Evolutionary conservation across 768 basidiomycete species (phyloP).

Genomic region (Lepiota venenata): DNA sequence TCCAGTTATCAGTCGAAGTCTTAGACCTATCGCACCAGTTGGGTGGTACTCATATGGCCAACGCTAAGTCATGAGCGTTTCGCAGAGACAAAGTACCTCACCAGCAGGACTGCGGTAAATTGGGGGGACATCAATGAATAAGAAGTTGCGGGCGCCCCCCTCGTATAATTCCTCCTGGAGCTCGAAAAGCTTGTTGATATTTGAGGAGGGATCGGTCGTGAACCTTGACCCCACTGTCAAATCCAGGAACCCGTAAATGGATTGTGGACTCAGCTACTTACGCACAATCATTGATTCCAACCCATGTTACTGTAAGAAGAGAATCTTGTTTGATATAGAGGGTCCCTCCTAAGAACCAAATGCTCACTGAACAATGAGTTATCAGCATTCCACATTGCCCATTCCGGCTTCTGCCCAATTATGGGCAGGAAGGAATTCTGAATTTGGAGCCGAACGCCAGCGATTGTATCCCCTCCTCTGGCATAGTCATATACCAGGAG

Average conservation of each 20-base stretch:
- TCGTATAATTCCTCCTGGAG: slow-evolving; percentile 47
- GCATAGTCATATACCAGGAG: slow-evolving; percentile 60
- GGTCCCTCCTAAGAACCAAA: not conserved
- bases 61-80: too few species aligned
- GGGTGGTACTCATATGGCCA: too few species aligned
- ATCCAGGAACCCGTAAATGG: not conserved
- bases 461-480: slow-evolving; percentile 44
- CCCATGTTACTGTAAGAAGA: slow-evolving; percentile 48
- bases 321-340: not conserved
- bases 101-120: slow-evolving; percentile 47
- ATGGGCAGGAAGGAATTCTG: slow-evolving; percentile 32
- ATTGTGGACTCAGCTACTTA: slow-evolving; percentile 20
- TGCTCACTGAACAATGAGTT: slow-evolving; percentile 46
- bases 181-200: slow-evolving; percentile 34
- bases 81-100: slow-evolving; percentile 10
- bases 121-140: slow-evolving; percentile 60
- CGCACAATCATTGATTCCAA: slow-evolving; percentile 69
- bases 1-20: slow-evolving; percentile 36
- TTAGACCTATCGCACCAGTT: not conserved
- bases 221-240: slow-evolving; percentile 13
- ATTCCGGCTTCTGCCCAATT: slow-evolving; percentile 30
- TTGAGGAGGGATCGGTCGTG: slow-evolving; percentile 16
- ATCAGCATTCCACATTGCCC: slow-evolving; percentile 37
- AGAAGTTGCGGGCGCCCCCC: slow-evolving; percentile 49
- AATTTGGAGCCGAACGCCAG: slow-evolving; percentile 40